These are phyloP conservation scores for Penicillium griseofulvum DNA, from an alignment of 2,329 filamentous ascomycete species.

Conservation along the genomic window DNA sequence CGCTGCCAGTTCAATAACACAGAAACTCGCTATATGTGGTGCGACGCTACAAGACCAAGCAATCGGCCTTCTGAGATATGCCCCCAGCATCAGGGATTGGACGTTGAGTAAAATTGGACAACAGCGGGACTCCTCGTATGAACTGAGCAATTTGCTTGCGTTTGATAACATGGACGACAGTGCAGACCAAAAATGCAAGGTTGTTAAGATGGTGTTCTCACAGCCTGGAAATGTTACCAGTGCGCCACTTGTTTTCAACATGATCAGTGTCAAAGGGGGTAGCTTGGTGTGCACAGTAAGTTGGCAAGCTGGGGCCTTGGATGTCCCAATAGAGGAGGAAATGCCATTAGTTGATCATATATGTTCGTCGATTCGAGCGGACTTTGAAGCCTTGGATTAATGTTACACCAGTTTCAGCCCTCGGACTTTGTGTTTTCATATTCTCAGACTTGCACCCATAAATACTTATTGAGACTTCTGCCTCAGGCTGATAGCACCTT, in stretches of 20 bases:
- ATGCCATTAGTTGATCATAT: constrained; percentile 14
- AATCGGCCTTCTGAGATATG: constrained; percentile 46
- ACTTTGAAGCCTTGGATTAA: constrained; percentile 10
- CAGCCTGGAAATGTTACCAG: constrained; percentile 45
- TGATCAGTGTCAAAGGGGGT: constrained; percentile 42
- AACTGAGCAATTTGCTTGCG: constrained; percentile 47
- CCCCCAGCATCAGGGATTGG: constrained; percentile 43
- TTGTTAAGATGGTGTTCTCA: constrained; percentile 44
- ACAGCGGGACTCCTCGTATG: constrained; percentile 43
- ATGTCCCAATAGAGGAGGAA: constrained; percentile 32
- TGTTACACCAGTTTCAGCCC: neutral
- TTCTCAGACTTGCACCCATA: too few species aligned
- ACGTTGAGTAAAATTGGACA: constrained; percentile 38
- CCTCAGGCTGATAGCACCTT: too few species aligned
- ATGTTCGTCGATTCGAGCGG: constrained; percentile 12
- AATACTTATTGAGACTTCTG: too few species aligned
- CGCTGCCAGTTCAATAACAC: constrained; percentile 31
- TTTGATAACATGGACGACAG: constrained; percentile 35
- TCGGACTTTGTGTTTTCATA: neutral
- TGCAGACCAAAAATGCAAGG: constrained; percentile 2
- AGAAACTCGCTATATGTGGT: constrained; percentile 32
- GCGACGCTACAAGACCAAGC: constrained; percentile 39
- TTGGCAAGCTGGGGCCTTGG: constrained; percentile 47
- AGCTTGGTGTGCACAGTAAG: constrained; percentile 40
- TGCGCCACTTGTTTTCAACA: constrained; percentile 42